Evolutionary conservation across 225 moss, liverwort and hornwort species (phyloP), one percentile per base, ranked within the genome.

Genomic region (Neckera pumila): DNA sequence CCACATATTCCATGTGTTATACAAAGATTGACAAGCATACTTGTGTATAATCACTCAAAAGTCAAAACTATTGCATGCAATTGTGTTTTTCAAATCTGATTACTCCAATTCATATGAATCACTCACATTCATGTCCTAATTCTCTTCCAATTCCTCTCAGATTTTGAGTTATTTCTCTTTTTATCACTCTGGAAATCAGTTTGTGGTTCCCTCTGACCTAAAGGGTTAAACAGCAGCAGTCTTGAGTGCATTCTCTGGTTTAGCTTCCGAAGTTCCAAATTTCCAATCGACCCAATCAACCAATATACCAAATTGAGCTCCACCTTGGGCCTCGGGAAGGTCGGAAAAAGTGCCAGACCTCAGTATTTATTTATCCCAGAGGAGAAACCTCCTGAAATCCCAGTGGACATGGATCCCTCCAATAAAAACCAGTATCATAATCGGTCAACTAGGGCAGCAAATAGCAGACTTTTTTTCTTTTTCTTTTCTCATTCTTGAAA

Each of bases 221-320:
- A 69, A 67, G 22, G 38, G 38, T 64, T 64, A 11, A 27, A 19
- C 62, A 81, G 33, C 47, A 34, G 28, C 58, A 38, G 28, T 40
- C 27, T 27, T 17, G n/a, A 79, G 27, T 74, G 36, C 8, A 63
- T 87, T 56, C 87, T 38, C 38, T 61, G 49, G 60, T 81, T 81
- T 74, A 75, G 87, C 38, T 82, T 75, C 69, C 54, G 56, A 77
- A 34, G 11, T 16, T 56, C 56, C 78, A 26, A 78, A 23, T 77
- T 77, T 54, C 77, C 47, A 64, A 47, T 86, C 62, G 12, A 7
- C 21, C 22, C 72, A 76, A 89, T 91, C 89, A 87, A 45, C 60
- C 61, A 87, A 89, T 91, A 9, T 75, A 20, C 84, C 89, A 87
- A 91, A 91, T 67, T 59, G 43, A 80, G 87, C 53, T 27, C 56